phyloP scores from a whole-genome alignment of 306 rosid species.

The Cucurbita argyrosperma region DNA sequence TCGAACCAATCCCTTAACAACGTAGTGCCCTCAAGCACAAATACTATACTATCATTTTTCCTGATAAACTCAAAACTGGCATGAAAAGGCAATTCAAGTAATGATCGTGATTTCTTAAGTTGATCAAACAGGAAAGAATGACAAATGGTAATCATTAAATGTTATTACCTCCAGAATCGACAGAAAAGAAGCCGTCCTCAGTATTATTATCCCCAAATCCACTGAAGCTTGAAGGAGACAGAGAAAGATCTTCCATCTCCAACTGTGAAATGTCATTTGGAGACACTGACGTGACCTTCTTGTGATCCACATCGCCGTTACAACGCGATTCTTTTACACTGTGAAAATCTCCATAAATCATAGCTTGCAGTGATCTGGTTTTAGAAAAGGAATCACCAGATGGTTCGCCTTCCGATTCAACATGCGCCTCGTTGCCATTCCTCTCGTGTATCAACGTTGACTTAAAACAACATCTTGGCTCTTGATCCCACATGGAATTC shows the following conservation, averaged over 20 bases:
- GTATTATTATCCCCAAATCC: slow-evolving; percentile 10
- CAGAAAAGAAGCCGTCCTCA: slow-evolving; percentile 13
- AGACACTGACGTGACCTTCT: slow-evolving; percentile 5
- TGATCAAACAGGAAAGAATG: neutral
- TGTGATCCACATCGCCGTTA: slow-evolving; percentile 1
- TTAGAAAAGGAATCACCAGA: slow-evolving; percentile 5
- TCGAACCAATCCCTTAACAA: neutral
- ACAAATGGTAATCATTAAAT: neutral
- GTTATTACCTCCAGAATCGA: slow-evolving; percentile 17
- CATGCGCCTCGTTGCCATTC: slow-evolving; percentile 1
- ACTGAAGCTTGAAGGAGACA: slow-evolving; percentile 13
- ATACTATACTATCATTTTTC: neutral
- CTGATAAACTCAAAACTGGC: neutral
- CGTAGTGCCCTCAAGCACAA: neutral
- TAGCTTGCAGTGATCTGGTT: neutral
- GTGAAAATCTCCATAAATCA: slow-evolving; percentile 1
- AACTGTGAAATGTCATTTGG: slow-evolving; percentile 9
- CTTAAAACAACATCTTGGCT: neutral
- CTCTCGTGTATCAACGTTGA: neutral
- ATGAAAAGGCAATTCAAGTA: neutral
- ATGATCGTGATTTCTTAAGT: neutral
- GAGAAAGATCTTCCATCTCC: slow-evolving; percentile 8
- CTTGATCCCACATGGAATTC: slow-evolving; percentile 8
- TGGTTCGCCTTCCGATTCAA: slow-evolving; percentile 16
- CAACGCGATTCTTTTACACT: neutral